phyloP scores from a whole-genome alignment of 2,329 filamentous ascomycete species.

The Periconia macrospinosa region DNA sequence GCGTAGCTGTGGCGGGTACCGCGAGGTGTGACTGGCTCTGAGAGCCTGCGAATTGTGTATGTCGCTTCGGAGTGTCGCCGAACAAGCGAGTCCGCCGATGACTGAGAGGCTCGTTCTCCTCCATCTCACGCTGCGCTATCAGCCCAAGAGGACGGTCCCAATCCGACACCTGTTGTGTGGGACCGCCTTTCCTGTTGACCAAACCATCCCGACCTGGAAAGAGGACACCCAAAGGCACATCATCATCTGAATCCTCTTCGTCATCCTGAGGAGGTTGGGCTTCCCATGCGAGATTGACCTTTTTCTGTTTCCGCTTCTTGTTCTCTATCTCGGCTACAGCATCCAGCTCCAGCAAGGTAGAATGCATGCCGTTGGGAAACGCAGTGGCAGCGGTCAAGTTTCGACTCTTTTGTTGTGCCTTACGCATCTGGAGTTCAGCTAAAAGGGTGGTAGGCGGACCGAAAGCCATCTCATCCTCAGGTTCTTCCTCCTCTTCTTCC shows the following conservation, averaged over 20 bases:
- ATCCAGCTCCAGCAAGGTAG: slow-evolving; percentile 87
- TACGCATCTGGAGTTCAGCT: slow-evolving; percentile 88
- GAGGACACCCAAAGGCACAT: slow-evolving; percentile 84
- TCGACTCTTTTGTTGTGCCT: slow-evolving; percentile 81
- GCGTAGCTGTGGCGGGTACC: slow-evolving; percentile 29
- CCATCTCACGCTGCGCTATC: slow-evolving; percentile 79
- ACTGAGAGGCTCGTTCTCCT: slow-evolving; percentile 90
- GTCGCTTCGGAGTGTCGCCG: slow-evolving; percentile 47
- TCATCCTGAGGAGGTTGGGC: slow-evolving; percentile 53
- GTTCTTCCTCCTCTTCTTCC: slow-evolving; percentile 44
- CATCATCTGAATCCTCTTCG: slow-evolving; percentile 63
- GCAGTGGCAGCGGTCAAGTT: slow-evolving; percentile 68
- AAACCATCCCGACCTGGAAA: slow-evolving; percentile 62
- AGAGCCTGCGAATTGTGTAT: slow-evolving; percentile 18
- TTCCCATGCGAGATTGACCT: slow-evolving; percentile 90
- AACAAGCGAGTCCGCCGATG: slow-evolving; percentile 73
- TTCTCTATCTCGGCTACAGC: slow-evolving; percentile 85
- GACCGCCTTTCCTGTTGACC: slow-evolving; percentile 48
- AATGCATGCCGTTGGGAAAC: slow-evolving; percentile 79
- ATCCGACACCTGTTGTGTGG: slow-evolving; percentile 30
- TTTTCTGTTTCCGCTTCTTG: slow-evolving; percentile 71
- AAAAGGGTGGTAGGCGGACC: slow-evolving; percentile 86
- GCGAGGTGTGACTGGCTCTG: slow-evolving; percentile 28
- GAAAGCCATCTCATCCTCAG: slow-evolving; percentile 51
- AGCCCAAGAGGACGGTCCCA: slow-evolving; percentile 70